These are phyloP conservation scores for Penicillium sp. DNA, from an alignment of 2,329 filamentous ascomycete species.

Conservation along the genomic window DNA sequence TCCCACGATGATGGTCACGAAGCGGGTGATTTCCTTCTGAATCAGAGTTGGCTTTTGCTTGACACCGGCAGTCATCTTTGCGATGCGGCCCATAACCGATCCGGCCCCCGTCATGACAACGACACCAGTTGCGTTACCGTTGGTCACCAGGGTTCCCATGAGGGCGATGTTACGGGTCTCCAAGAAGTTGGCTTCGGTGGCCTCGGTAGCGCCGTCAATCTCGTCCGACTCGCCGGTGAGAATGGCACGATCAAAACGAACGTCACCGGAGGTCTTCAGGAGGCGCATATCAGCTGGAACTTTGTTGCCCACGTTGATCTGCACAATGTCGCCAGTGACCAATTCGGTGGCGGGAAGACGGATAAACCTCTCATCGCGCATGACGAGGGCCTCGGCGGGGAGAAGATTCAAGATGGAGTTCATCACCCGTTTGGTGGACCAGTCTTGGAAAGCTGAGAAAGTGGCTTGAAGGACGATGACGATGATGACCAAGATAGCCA, in stretches of 20 bases:
- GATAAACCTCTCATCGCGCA: slow-evolving; percentile 62
- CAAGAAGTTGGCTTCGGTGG: slow-evolving; percentile 72
- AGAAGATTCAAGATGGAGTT: slow-evolving; percentile 76
- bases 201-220: slow-evolving; percentile 64
- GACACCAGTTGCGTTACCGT: slow-evolving; percentile 67
- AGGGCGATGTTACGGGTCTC: slow-evolving; percentile 76
- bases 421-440: slow-evolving; percentile 77
- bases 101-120: slow-evolving; percentile 71
- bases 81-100: slow-evolving; percentile 77
- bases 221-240: slow-evolving; percentile 73
- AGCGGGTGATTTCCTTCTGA: slow-evolving; percentile 72
- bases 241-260: slow-evolving; percentile 73
- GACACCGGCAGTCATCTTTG: slow-evolving; percentile 70
- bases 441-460: slow-evolving; percentile 73
- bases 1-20: slow-evolving; percentile 69
- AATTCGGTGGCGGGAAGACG: slow-evolving; percentile 61
- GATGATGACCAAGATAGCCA: slow-evolving; percentile 72
- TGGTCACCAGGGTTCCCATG: slow-evolving; percentile 75
- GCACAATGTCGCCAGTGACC: slow-evolving; percentile 72
- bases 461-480: slow-evolving; percentile 70
- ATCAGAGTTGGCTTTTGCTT: slow-evolving; percentile 70
- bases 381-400: slow-evolving; percentile 68
- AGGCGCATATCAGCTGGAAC: slow-evolving; percentile 75
- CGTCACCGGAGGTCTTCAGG: slow-evolving; percentile 68
- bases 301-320: slow-evolving; percentile 72